Percentiles rank a stretch among this genome's conserved stretches.
These are phyloP conservation scores for Sphagnum magellanicum DNA, from an alignment of 228 moss, liverwort and hornwort species.

Conservation along the genomic window DNA sequence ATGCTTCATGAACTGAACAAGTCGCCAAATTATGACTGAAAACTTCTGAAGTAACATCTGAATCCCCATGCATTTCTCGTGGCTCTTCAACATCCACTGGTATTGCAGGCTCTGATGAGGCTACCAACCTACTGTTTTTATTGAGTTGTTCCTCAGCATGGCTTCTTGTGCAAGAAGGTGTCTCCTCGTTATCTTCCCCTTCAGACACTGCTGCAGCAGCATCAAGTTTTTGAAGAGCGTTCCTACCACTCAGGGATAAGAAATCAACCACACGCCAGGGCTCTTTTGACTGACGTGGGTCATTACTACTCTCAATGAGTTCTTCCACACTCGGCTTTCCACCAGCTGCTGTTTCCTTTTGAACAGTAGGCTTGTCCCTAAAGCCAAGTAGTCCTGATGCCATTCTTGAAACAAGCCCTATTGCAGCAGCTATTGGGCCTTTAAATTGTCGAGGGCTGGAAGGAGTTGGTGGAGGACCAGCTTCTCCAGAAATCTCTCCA, in stretches of 20 bases:
- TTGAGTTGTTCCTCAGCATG: conserved; percentile 6
- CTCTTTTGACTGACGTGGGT: conserved; percentile 11
- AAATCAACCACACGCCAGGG: conserved; percentile 39
- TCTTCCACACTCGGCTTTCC: conserved; percentile 63
- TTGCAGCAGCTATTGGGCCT: conserved; percentile 63
- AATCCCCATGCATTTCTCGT: too few relatives aligned
- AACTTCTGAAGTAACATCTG: too few relatives aligned
- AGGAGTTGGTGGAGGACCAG: conserved; percentile 1
- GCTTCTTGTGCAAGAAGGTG: neutral
- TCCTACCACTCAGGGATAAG: conserved; percentile 7
- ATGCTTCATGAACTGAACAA: too few relatives aligned
- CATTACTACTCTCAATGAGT: conserved; percentile 37
- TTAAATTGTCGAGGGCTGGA: conserved; percentile 21
- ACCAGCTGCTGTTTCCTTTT: neutral
- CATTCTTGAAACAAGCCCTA: conserved; percentile 72
- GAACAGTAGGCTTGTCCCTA: conserved; percentile 22
- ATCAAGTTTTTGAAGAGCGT: conserved; percentile 34
- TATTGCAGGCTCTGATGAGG: conserved; percentile 3
- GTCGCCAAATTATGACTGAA: too few relatives aligned
- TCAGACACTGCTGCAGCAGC: conserved; percentile 6
- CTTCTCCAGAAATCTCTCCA: neutral
- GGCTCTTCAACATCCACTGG: neutral
- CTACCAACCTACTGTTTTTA: conserved; percentile 8
- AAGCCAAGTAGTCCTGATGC: conserved; percentile 75
- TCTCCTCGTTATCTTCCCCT: neutral